Base-by-base conservation (phyloP, 2,329 filamentous ascomycete species). In the Colletotrichum viniferum region DNA sequence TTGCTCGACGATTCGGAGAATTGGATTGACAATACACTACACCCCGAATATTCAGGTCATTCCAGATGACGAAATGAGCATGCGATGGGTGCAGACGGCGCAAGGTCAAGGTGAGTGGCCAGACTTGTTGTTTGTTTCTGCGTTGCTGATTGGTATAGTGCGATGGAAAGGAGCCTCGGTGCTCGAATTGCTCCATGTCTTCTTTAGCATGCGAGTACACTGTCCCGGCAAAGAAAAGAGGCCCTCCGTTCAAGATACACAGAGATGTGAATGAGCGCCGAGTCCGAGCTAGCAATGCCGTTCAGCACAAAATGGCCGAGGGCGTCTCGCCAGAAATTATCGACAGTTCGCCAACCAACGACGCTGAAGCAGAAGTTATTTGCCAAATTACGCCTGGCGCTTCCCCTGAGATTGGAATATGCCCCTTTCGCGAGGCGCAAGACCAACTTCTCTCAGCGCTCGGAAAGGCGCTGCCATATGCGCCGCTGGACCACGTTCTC, bases 31-130 rank as follows among this genome's bases (percentile, higher is more conserved):
- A 52, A 56, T 18, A 10, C 9, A 24, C 4, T 26, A 2, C 16
- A 13, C 0, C n/a, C 12, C n/a, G 0, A 12, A 34, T 0, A 38
- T 43, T 1, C 7, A 34, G n/a, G 1, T n/a, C 0, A 28, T 1
- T 36, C 6, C 24, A 36, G 12, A 74, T 71, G 60, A 55, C 72
- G 26, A 66, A 74, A 21, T 61, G 61, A 36, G 61, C 74, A 3
- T 76, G 74, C 62, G 74, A 76, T 43, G 67, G 74, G 16, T 76
- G 74, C 30, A 65, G 74, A 26, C 52, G 66, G 18, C 71, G 74
- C 4, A 76, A 76, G 28, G 71, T 76, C 66, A 76, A 76, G 62
- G 69, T 71, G n/a, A 48, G 43, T 14, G 12, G 24, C 63, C 16
- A 12, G 12, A 18, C 5, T 16, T 32, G 24, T 21, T 28, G 9